These are phyloP conservation scores for Trichoderma brevicompactum DNA, from an alignment of 2,329 filamentous ascomycete species.

Conservation along the genomic window DNA sequence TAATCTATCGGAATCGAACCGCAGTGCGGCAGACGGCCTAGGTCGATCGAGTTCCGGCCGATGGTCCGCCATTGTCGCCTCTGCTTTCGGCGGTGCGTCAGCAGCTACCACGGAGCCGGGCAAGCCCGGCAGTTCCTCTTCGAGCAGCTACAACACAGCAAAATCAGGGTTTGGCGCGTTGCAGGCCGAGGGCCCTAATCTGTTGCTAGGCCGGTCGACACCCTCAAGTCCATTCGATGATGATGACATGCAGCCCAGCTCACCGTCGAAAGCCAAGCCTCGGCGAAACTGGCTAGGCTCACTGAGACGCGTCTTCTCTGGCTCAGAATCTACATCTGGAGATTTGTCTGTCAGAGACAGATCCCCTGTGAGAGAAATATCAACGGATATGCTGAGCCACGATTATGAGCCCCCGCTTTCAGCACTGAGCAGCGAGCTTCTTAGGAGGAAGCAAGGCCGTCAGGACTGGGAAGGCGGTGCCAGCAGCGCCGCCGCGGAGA, in stretches of 20 bases:
- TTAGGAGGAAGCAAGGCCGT: slow-evolving; percentile 60
- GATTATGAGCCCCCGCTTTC: slow-evolving; percentile 53
- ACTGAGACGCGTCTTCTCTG: slow-evolving; percentile 64
- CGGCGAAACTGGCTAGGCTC: slow-evolving; percentile 70
- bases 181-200: slow-evolving; percentile 56
- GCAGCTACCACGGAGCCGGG: slow-evolving; percentile 37
- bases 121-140: slow-evolving; percentile 48
- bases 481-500: slow-evolving; percentile 37
- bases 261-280: slow-evolving; percentile 61
- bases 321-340: slow-evolving; percentile 45
- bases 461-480: slow-evolving; percentile 55
- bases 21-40: slow-evolving; percentile 50
- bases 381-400: slow-evolving; percentile 41
- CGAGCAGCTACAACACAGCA: slow-evolving; percentile 58
- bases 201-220: slow-evolving; percentile 46
- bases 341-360: slow-evolving; percentile 36
- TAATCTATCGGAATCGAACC: slow-evolving; percentile 59
- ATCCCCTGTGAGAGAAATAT: slow-evolving; percentile 39
- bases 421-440: slow-evolving; percentile 53
- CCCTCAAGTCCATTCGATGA: slow-evolving; percentile 38
- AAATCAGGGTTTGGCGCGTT: slow-evolving; percentile 56
- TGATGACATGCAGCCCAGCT: slow-evolving; percentile 50
- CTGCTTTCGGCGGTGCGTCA: slow-evolving; percentile 39
- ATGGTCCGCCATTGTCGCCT: slow-evolving; percentile 42
- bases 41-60: slow-evolving; percentile 44